Evolutionary conservation across 805 yeast species (phyloP), one percentile per base, ranked within the genome.

Genomic region (Metschnikowia gruessii): DNA sequence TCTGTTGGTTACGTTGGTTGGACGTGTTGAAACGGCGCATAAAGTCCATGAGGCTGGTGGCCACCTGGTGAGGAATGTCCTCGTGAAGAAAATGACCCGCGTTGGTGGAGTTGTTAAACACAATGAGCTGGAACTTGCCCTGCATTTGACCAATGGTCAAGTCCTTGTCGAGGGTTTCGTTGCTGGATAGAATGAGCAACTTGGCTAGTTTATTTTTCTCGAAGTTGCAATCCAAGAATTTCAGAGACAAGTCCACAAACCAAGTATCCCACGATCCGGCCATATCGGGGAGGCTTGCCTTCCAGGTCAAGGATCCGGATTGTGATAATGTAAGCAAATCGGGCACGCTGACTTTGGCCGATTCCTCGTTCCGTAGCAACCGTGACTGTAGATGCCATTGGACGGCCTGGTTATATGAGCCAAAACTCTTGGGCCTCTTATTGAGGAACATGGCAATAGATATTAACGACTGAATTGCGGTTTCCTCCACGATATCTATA

Each of bases 71-170:
- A 0, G 97, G 94, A 6, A 78, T 75, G 63, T 94, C 99, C 61
- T 94, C 99, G 40, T 94, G 99, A n/a, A 95, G 70, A 56, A 91
- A 94, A 66, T 94, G 99, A 1, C 98, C 97, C 2, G 90, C 60
- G 17, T 62, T 55, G 6, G 60, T 51, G 31, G 62, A 73, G 45
- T 83, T 85, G 51, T 66, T 66, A 62, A 89, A 84, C 4, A 90
- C 94, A 12, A 87, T 82, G 34, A 94, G 74, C 66, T 95, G 99
- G 64, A 85, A 94, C 62, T 82, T 84, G 1, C 99, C 99, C 66
- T 91, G 98, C 99, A 94, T 94, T 65, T 95, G 99, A 0, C 97
- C 99, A 42, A 94, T 82, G 64, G 91, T 89, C 40, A 94, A 71
- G 32, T 79, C 79, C 52, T 85, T 89, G 65, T 94, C 99, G 26